These are phyloP conservation scores for Leccinum rimulosum DNA, from an alignment of 768 basidiomycete species.

Conservation along the genomic window DNA sequence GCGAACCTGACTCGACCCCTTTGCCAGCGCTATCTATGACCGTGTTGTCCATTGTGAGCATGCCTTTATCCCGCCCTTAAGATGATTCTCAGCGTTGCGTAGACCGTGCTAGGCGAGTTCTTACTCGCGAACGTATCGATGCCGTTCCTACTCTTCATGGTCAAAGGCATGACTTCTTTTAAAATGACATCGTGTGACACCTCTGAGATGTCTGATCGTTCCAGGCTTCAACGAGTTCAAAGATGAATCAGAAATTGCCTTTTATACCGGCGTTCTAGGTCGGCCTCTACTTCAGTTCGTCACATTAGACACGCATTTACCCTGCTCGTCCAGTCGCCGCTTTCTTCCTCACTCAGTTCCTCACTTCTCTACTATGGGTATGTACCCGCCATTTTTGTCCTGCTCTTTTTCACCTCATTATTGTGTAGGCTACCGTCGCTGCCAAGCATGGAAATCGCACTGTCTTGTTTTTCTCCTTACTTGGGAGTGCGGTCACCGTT, in stretches of 20 bases:
- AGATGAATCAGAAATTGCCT: conserved; percentile 84
- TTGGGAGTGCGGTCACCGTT: conserved; percentile 83
- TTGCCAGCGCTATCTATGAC: conserved; percentile 85
- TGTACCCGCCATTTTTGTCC: conserved; percentile 9
- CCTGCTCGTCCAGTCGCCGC: conserved; percentile 52
- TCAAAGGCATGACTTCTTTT: conserved; percentile 55
- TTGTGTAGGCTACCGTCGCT: conserved; percentile 81
- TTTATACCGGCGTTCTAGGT: conserved; percentile 87
- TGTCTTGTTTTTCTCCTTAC: conserved; percentile 80
- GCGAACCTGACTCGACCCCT: conserved; percentile 74
- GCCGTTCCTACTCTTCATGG: conserved; percentile 94
- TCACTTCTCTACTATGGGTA: conserved; percentile 93
- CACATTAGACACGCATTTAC: conserved; percentile 9
- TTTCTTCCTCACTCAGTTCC: conserved; percentile 94
- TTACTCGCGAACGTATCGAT: conserved; percentile 89
- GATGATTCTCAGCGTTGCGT: conserved; percentile 6
- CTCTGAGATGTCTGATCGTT: conserved; percentile 4
- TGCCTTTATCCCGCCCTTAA: conserved; percentile 7
- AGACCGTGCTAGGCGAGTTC: conserved; percentile 96
- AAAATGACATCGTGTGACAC: conserved; percentile 12
- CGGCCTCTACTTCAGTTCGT: conserved; percentile 21
- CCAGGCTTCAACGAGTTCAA: conserved; percentile 66
- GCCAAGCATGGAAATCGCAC: conserved; percentile 85
- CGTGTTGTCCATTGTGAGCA: conserved; percentile 83
- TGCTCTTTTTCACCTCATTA: background rate